Conservation (phyloP, 352 stramenopile species). For the Discostella stelligera region DNA sequence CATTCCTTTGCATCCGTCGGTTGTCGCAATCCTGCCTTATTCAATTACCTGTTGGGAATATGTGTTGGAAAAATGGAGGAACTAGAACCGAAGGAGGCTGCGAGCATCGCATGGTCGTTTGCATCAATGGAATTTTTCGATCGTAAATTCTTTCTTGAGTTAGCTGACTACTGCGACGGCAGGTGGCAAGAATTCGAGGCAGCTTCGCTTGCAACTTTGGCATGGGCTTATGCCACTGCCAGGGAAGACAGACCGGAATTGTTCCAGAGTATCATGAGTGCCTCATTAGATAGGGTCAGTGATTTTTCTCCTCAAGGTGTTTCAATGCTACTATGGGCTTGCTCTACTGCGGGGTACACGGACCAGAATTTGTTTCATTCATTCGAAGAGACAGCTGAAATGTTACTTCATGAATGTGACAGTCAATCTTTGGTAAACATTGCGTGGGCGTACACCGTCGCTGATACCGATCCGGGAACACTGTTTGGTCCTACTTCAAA, state of each 20-base stretch:
- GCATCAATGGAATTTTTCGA: constrained; percentile 26
- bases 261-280: constrained; percentile 29
- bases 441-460: constrained; percentile 46
- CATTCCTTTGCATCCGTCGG: constrained; percentile 32
- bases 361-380: constrained; percentile 26
- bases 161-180: constrained; percentile 33
- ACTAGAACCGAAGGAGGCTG: constrained; percentile 31
- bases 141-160: constrained; percentile 28
- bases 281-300: constrained; percentile 10
- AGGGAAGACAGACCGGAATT: constrained; percentile 23
- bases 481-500: constrained; percentile 27
- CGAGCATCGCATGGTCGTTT: constrained; percentile 49
- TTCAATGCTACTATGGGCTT: constrained; percentile 47
- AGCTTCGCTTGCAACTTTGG: constrained; percentile 38
- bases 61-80: constrained; percentile 16
- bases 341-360: constrained; percentile 7
- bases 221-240: constrained; percentile 38
- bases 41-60: constrained; percentile 18
- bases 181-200: constrained; percentile 33
- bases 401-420: constrained; percentile 21
- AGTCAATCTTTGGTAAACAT: constrained; percentile 47
- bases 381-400: constrained; percentile 19
- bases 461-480: constrained; percentile 29
- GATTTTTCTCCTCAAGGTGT: constrained; percentile 43
- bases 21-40: constrained; percentile 24